Base-by-base conservation (phyloP, 768 basidiomycete genomes). In the Butyriboletus loyo region DNA sequence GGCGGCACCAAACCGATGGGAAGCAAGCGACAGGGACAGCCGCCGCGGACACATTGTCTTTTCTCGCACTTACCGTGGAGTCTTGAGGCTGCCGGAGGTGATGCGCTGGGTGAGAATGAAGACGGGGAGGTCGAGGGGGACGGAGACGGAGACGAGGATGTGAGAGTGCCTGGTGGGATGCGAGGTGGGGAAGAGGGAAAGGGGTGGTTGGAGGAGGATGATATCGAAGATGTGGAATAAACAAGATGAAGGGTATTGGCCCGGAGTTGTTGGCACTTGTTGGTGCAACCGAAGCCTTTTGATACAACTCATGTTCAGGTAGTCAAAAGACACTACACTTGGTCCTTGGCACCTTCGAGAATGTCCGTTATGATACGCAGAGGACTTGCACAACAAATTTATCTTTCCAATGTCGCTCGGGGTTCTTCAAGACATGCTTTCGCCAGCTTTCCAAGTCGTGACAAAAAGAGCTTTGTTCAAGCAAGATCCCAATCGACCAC, bases 121-220 rank as follows among this genome's bases (percentile, higher is more conserved):
- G 58, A 68, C 13, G 65, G 61, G 31, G 64, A 59, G 4, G 62
- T 57, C 9, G 62, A 63, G 34, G 57, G 52, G 0, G 70, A 61
- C 1, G 48, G 36, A 22, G 68, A 64, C 5, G 69, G 73, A 13
- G 65, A 61, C 17, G 72, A 73, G 15, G 66, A 63, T 36, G 67
- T 67, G 30, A 70, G 65, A 17, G 59, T 65, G 40, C 60, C 65
- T 1, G 52, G 67, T 37, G 59, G 59, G 40, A 51, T 60, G 22
- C 65, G 59, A 21, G 58, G 55, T 31, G 56, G 54, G 13, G 70
- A 71, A 15, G 71, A 66, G n/a, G 66, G 63, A 4, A 68, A 56
- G 45, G 78, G 79, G 19, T 84, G 82, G 81, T 58, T 83, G 58
- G 82, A 82, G 38, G 72, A 68, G 21, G 82, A 85, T 58, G 82